Conservation (phyloP, 1,139 yeast genomes). For the Arxiozyma bovina region DNA sequence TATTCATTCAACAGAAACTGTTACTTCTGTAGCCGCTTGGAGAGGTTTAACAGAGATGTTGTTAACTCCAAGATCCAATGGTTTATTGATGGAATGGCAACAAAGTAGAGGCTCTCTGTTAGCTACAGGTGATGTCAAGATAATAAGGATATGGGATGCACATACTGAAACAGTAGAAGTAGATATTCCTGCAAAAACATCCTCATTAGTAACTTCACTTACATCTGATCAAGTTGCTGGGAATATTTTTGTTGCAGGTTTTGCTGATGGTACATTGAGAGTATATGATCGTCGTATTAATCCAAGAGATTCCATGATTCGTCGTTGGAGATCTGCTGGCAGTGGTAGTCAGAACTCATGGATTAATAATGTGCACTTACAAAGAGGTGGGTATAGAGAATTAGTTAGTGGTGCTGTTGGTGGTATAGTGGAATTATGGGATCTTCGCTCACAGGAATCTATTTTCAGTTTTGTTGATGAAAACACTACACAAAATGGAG, state of each 20-base stretch:
- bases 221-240: constrained; percentile 97
- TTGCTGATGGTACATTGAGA: constrained; percentile 83
- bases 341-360: constrained; percentile 39
- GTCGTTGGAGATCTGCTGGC: constrained; percentile 53
- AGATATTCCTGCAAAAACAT: constrained; percentile 86
- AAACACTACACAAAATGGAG: constrained; percentile 29
- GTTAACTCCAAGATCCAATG: constrained; percentile 72
- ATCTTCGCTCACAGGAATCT: constrained; percentile 66
- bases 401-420: constrained; percentile 75
- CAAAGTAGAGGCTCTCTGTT: constrained; percentile 86
- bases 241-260: constrained; percentile 83
- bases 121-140: constrained; percentile 92
- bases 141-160: constrained; percentile 93
- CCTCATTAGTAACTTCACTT: constrained; percentile 78
- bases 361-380: constrained; percentile 83
- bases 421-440: constrained; percentile 86
- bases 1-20: constrained; percentile 48
- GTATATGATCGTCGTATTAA: constrained; percentile 86
- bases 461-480: constrained; percentile 56
- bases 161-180: constrained; percentile 80
- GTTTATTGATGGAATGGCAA: constrained; percentile 91
- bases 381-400: constrained; percentile 92
- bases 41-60: constrained; percentile 82
- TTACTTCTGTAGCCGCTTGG: constrained; percentile 80
- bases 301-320: constrained; percentile 78